Percentiles rank a stretch among this genome's conserved stretches.
Evolutionary conservation across 352 stramenopile species (phyloP).

Genomic region (Thalassiosira livingstoniorum): DNA sequence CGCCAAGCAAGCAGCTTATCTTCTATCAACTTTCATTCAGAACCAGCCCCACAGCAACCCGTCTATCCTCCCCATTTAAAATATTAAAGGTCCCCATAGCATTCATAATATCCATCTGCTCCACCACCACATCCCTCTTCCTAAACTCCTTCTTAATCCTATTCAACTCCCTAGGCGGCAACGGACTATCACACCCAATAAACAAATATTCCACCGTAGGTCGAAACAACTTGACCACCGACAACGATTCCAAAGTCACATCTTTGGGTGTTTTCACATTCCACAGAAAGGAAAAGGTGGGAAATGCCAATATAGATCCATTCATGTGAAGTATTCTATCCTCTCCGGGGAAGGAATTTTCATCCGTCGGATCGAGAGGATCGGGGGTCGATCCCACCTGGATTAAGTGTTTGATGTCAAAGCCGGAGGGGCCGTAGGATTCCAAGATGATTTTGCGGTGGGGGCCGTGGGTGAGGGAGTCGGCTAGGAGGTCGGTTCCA

Average conservation of each 20-base stretch:
- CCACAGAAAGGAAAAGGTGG: constrained; percentile 74
- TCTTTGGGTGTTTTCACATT: constrained; percentile 58
- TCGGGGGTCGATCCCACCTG: constrained; percentile 67
- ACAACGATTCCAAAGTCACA: constrained; percentile 70
- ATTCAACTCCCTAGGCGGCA: constrained; percentile 58
- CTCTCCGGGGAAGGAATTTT: constrained; percentile 31
- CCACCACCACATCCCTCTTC: constrained; percentile 60
- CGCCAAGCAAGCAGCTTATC: too few species aligned
- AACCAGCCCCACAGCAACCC: constrained; percentile 69
- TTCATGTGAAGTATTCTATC: constrained; percentile 68
- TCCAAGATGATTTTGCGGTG: constrained; percentile 63
- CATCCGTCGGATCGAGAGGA: constrained; percentile 31
- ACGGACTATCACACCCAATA: constrained; percentile 61
- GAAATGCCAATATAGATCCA: constrained; percentile 72
- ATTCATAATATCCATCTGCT: constrained; percentile 73
- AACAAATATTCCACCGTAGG: constrained; percentile 78
- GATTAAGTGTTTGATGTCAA: constrained; percentile 73
- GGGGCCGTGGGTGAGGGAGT: constrained; percentile 42
- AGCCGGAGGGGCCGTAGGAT: constrained; percentile 62
- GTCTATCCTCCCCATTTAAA: constrained; percentile 84
- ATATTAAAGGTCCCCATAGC: constrained; percentile 84
- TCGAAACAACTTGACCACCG: constrained; percentile 56
- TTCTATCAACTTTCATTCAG: too few species aligned
- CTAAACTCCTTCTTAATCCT: constrained; percentile 64
- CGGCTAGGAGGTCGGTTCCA: constrained; percentile 53